These are phyloP conservation scores for Penicillium lividum DNA, from an alignment of 495 filamentous ascomycete genomes.

Conservation along the genomic window DNA sequence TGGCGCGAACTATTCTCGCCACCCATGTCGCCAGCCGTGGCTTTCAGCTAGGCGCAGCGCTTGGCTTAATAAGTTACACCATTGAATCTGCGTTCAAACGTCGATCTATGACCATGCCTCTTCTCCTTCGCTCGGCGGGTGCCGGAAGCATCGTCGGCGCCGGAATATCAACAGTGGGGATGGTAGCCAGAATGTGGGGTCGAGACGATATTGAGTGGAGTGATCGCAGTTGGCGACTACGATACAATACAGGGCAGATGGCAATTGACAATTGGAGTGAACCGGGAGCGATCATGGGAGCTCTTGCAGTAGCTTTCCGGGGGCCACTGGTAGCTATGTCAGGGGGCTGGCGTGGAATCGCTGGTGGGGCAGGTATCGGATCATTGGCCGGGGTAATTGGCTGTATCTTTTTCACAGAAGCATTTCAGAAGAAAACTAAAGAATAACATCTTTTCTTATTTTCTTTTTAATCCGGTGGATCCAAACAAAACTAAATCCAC, in stretches of 20 bases:
- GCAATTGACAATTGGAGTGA: constrained; percentile 53
- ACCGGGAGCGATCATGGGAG: constrained; percentile 37
- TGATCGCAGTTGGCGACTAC: constrained; percentile 59
- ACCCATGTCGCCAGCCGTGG: constrained; percentile 59
- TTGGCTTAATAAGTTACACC: constrained; percentile 36
- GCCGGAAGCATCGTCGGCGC: constrained; percentile 26
- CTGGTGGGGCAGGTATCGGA: constrained; percentile 40
- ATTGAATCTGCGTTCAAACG: constrained; percentile 12
- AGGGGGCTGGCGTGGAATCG: constrained; percentile 31
- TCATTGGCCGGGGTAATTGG: constrained; percentile 34
- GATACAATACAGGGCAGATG: constrained; percentile 55
- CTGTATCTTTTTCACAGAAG: constrained; percentile 19
- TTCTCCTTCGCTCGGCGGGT: constrained; percentile 40
- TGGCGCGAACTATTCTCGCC: constrained; percentile 51
- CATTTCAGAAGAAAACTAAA: not conserved
- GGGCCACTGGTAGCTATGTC: not conserved
- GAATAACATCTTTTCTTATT: not conserved
- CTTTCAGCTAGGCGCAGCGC: constrained; percentile 46
- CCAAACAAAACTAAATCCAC: no score
- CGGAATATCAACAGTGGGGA: constrained; percentile 31
- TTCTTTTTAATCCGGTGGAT: no score
- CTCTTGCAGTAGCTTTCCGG: constrained; percentile 23
- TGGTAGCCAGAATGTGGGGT: constrained; percentile 52
- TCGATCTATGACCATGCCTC: constrained; percentile 13
- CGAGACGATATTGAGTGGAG: constrained; percentile 62